Evolutionary conservation across 768 basidiomycete species (phyloP).

Genomic region (Rhodotorula sphaerocarpa): DNA sequence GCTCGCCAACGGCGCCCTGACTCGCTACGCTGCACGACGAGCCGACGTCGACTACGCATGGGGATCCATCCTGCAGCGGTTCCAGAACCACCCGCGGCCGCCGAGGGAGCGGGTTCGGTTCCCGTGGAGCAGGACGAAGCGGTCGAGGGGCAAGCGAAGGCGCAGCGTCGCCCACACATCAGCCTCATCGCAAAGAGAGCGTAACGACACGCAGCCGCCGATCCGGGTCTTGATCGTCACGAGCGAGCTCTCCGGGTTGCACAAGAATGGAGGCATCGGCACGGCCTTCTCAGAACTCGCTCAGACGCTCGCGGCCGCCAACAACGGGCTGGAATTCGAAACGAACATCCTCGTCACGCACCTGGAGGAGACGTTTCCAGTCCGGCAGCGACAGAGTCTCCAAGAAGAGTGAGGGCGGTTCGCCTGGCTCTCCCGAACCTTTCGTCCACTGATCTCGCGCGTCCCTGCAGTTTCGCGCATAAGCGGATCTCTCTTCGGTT

Average conservation of each 20-base stretch:
- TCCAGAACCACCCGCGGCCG: conserved; percentile 30
- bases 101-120: background rate
- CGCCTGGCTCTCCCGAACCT: rapidly evolving
- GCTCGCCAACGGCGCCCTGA: background rate
- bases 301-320: conserved; percentile 6
- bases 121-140: conserved; percentile 8
- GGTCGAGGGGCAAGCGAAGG: background rate
- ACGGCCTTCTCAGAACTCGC: conserved; percentile 32
- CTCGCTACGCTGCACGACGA: background rate
- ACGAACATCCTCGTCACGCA: conserved; percentile 31
- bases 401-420: conserved; percentile 7
- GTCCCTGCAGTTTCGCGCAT: background rate
- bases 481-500: conserved; percentile 24
- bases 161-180: background rate
- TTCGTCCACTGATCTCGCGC: background rate
- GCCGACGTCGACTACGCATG: conserved; percentile 28
- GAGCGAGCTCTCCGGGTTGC: conserved; percentile 30
- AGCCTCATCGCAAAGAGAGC: background rate
- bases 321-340: conserved; percentile 4
- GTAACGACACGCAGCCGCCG: background rate
- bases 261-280: conserved; percentile 35
- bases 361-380: conserved; percentile 14
- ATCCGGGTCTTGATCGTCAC: conserved; percentile 29
- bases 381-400: conserved; percentile 1
- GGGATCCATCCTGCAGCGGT: conserved; percentile 32